Evolutionary conservation across 257 asterid species (phyloP).

Genomic region (Cynanchum wilfordii): DNA sequence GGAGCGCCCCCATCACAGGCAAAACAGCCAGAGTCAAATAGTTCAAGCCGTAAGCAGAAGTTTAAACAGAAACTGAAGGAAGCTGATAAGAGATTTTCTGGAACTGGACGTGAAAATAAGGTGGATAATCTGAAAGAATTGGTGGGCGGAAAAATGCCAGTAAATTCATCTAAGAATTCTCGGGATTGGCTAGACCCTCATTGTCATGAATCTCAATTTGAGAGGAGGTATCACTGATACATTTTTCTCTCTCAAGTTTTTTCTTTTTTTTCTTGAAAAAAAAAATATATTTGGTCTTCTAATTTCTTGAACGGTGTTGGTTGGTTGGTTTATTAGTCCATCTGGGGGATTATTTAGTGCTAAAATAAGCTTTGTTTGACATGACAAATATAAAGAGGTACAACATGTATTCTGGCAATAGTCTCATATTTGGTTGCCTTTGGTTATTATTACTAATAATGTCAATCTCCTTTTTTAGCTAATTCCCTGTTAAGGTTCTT

Average conservation of each 20-base stretch:
- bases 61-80: conserved; percentile 78
- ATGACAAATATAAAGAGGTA: not conserved
- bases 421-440: conserved; percentile 5
- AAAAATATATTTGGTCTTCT: not conserved
- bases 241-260: not conserved
- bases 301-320: not conserved
- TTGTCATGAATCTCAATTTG: conserved; percentile 81
- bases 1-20: conserved; percentile 88
- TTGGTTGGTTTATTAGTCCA: not conserved
- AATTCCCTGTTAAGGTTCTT: not conserved
- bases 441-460: not conserved
- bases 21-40: conserved; percentile 55
- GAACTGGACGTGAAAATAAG: conserved; percentile 74
- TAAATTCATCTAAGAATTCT: conserved; percentile 41
- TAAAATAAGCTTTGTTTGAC: conserved; percentile 20
- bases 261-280: too few relatives aligned
- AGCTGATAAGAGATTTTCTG: conserved; percentile 56
- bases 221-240: conserved; percentile 37
- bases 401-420: conserved; percentile 20
- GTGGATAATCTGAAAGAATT: conserved; percentile 74
- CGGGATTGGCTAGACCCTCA: conserved; percentile 94
- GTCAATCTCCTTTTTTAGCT: not conserved
- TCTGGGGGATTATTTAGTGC: conserved; percentile 1
- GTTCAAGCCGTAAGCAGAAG: conserved; percentile 57
- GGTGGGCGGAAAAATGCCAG: conserved; percentile 63